Percentiles rank a stretch among this genome's conserved stretches.
Evolutionary conservation across 1,284 basidiomycete species (phyloP).

Genomic region (Ganoderma meredithae): DNA sequence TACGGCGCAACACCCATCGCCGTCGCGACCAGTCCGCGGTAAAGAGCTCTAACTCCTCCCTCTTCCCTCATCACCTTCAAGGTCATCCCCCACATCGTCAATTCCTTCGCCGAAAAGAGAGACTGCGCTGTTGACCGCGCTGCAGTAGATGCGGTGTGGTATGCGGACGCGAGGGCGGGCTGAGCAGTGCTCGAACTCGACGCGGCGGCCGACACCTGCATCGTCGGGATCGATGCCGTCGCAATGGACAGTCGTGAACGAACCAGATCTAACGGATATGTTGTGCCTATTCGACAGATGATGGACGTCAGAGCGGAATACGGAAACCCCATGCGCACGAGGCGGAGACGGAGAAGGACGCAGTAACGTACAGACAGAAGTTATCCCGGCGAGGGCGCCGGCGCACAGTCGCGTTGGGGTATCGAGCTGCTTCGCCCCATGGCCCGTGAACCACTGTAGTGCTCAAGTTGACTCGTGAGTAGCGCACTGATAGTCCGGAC

Average conservation of each 20-base stretch:
- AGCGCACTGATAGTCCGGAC: slow-evolving; percentile 2
- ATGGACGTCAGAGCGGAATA: slow-evolving; percentile 10
- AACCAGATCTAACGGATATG: slow-evolving; percentile 94
- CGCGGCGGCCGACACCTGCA: slow-evolving; percentile 34
- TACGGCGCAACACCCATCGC: slow-evolving; percentile 94
- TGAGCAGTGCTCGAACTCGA: slow-evolving; percentile 36
- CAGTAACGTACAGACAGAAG: slow-evolving; percentile 61
- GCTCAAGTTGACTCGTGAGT: slow-evolving; percentile 35
- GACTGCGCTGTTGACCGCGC: slow-evolving; percentile 38
- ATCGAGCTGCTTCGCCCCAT: slow-evolving; percentile 78
- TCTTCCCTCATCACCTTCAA: slow-evolving; percentile 90
- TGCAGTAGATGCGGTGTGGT: slow-evolving; percentile 57
- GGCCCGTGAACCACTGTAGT: slow-evolving; percentile 70
- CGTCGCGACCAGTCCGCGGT: slow-evolving; percentile 89
- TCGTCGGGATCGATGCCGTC: slow-evolving; percentile 72
- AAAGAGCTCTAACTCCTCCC: slow-evolving; percentile 87
- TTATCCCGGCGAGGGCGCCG: slow-evolving; percentile 91
- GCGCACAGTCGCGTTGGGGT: slow-evolving; percentile 83
- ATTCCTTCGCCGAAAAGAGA: slow-evolving; percentile 57
- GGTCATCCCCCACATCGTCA: slow-evolving; percentile 91
- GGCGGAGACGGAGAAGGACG: slow-evolving; percentile 1
- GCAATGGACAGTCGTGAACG: slow-evolving; percentile 93
- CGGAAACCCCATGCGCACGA: slow-evolving; percentile 16
- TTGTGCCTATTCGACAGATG: slow-evolving; percentile 63
- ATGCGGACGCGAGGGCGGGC: slow-evolving; percentile 54